phyloP scores from a whole-genome alignment of 2,329 filamentous ascomycete genomes.

The Stagonosporopsis vannaccii region DNA sequence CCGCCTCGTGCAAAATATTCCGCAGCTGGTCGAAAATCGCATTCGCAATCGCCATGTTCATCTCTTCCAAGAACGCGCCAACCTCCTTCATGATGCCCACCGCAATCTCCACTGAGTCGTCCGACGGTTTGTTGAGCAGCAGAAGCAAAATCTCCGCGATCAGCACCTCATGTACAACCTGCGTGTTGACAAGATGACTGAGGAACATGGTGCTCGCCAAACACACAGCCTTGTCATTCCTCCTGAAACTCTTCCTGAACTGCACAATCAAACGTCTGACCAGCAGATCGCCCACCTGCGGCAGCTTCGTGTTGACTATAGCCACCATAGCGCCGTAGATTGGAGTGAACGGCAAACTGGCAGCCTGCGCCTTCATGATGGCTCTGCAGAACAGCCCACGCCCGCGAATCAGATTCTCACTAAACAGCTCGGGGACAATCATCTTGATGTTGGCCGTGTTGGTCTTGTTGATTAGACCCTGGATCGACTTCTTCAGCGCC shows the following conservation, averaged over 20 bases:
- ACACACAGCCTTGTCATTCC: conserved; percentile 97
- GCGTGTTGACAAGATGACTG: conserved; percentile 93
- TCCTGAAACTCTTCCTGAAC: conserved; percentile 93
- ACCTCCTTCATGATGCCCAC: conserved; percentile 93
- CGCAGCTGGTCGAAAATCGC: conserved; percentile 96
- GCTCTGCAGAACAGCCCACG: conserved; percentile 92
- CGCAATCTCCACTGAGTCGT: conserved; percentile 97
- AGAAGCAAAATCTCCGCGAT: conserved; percentile 91
- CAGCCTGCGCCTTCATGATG: conserved; percentile 98
- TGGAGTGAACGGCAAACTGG: conserved; percentile 92
- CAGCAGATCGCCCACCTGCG: conserved; percentile 90
- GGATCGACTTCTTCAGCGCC: conserved; percentile 97
- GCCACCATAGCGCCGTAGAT: conserved; percentile 96
- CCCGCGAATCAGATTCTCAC: conserved; percentile 90
- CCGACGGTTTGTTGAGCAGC: conserved; percentile 93
- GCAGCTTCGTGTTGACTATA: conserved; percentile 96
- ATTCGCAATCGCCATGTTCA: conserved; percentile 86
- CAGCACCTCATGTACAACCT: conserved; percentile 92
- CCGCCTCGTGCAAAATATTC: conserved; percentile 92
- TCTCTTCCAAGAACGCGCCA: conserved; percentile 92
- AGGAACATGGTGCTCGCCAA: conserved; percentile 92
- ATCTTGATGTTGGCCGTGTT: conserved; percentile 98
- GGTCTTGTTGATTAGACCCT: conserved; percentile 98
- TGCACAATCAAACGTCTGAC: conserved; percentile 85
- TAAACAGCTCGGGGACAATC: conserved; percentile 94